These are phyloP conservation scores for Lyophyllum decastes DNA, from an alignment of 768 basidiomycete genomes.

Conservation along the genomic window DNA sequence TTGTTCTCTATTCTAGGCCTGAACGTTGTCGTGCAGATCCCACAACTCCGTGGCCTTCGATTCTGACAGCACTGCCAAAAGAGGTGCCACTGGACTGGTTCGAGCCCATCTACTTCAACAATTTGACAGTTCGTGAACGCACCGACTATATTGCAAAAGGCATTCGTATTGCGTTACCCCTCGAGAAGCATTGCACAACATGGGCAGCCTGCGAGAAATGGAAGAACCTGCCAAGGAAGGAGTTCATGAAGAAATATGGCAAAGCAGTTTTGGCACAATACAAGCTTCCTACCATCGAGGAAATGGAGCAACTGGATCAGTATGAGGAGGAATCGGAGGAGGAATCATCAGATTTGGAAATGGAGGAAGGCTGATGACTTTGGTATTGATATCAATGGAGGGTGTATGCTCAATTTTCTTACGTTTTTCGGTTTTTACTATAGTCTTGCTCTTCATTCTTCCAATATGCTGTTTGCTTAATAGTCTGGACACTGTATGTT, in stretches of 20 bases:
- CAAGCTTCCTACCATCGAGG: constrained; percentile 20
- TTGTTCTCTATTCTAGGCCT: background rate
- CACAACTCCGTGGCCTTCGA: background rate
- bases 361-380: background rate
- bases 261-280: constrained; percentile 21
- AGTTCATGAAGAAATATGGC: constrained; percentile 19
- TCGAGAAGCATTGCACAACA: constrained; percentile 3
- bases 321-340: constrained; percentile 5
- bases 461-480: too few species aligned
- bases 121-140: constrained; percentile 12
- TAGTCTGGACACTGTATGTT: too few species aligned
- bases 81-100: background rate
- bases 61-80: background rate
- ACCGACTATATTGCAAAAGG: constrained; percentile 11
- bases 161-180: constrained; percentile 20
- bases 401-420: too few species aligned
- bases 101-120: background rate
- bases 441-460: too few species aligned
- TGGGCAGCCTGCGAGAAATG: constrained; percentile 7
- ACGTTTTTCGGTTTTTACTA: too few species aligned
- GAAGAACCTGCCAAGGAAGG: constrained; percentile 18
- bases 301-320: constrained; percentile 11
- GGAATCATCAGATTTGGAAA: background rate
- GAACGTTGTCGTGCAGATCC: background rate
- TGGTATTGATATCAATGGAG: background rate